Base-by-base conservation (phyloP, 108 stramenopile genomes). In the Conticribra weissflogii region DNA sequence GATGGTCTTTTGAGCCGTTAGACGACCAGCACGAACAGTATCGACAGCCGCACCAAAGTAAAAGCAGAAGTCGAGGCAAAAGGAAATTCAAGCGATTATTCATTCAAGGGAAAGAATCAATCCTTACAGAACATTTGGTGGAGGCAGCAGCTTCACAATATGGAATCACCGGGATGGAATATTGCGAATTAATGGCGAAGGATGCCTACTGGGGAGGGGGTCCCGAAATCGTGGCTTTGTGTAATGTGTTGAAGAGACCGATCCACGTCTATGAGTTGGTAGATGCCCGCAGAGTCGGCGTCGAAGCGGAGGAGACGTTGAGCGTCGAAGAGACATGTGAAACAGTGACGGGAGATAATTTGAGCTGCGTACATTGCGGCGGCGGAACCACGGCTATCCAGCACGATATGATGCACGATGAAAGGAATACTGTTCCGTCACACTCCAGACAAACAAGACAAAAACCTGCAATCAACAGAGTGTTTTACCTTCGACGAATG, bases 191-290 rank as follows among this genome's bases (percentile, higher is more conserved):
- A 33, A 86, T 90, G 85, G 49, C 67, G 28, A 52, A 74, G 51
- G 83, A 88, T 17, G 44, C 58, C 25, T 78, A 81, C 34, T 90
- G 89, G 89, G 89, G 89, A 24, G 89, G 89, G 48, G 89, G 89
- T 16, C 89, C 87, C 8, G 89, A 90, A 76, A 87, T 90, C 48
- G 87, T 90, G 0, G 86, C 87, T 5, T 65, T 90, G 34, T 73
- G 78, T 56, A 87, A 88, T 59, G 64, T 69, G 23, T 71, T 90
- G 46, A 51, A 53, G 23, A 58, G 87, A 34, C 89, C 89, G 8
- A 88, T 90, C 33, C 86, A 88, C 66, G 81, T 90, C 17, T 90
- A 86, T 58, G 87, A 86, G 66, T 68, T 74, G 44, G n/a, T 59
- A 16, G 31, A 46, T 24, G 41, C 28, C 16, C 18, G 25, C 28